Evolutionary conservation across 257 asterid genomes (phyloP), one percentile per base, ranked within the genome.

Genomic region (Ajuga chamaepitys): DNA sequence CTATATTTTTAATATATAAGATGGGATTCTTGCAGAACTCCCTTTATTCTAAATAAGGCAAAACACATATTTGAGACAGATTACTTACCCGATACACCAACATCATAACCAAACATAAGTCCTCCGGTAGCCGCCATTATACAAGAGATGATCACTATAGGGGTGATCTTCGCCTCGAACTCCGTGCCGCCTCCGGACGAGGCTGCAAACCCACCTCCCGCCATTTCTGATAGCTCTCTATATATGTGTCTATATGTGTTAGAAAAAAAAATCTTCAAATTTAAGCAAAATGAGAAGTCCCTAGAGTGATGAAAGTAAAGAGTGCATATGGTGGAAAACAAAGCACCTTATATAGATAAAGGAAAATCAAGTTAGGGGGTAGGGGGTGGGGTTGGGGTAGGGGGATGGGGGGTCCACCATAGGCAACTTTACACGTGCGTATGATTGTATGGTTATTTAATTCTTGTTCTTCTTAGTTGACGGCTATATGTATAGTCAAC

Each of bases 51-150:
- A n/a, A n/a, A n/a, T n/a, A n/a, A n/a, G n/a, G n/a, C n/a, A n/a
- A n/a, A n/a, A n/a, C 34, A 28, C 34, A 2, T 28, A 28, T 4
- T 30, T 4, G 37, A 30, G 7, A 5, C 1, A 30, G 5, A 4
- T 1, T 11, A 24, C 61, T 37, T 20, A 84, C 96, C 97, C 6
- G 97, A 89, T 58, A 86, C 80, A 5, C 97, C 97, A 2, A 89
- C 68, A 10, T 89, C 97, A 8, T 89, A 89, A 10, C 97, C 97
- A 14, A 89, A 89, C 97, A 89, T 89, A 35, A 89, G 89, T 3
- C 97, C 97, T 14, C 97, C 97, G 62, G 87, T 81, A 71, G 97
- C 95, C 1, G 97, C 97, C 89, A 86, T 65, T 71, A 89, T 77
- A 58, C 97, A 89, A 20, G 95, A 89, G 5, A 87, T 74, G 74